Conservation (phyloP, 208 protist species). For the Trypanosoma avium region DNA sequence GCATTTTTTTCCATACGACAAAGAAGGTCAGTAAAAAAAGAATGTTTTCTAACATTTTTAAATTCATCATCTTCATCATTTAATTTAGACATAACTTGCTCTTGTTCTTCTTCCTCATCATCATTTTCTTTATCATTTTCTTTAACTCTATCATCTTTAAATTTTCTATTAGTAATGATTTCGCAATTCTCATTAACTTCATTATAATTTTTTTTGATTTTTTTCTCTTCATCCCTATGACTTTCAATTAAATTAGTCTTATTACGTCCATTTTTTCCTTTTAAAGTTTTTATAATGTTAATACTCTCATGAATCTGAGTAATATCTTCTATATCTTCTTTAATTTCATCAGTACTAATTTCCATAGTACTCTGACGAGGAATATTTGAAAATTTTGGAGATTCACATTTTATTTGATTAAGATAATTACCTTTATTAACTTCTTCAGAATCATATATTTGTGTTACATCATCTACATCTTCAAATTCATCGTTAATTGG, state of each 20-base stretch:
- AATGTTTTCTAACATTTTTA: slow-evolving; percentile 58
- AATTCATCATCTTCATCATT: slow-evolving; percentile 31
- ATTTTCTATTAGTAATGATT: background rate
- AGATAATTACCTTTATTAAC: slow-evolving; percentile 18
- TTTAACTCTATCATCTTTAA: slow-evolving; percentile 9
- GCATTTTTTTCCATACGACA: slow-evolving; percentile 74
- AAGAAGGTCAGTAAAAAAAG: slow-evolving; percentile 79
- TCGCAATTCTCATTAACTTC: background rate
- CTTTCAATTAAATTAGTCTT: background rate
- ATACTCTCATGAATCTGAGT: slow-evolving; percentile 2
- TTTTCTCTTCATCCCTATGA: background rate
- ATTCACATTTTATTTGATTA: background rate
- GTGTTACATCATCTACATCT: slow-evolving; percentile 57
- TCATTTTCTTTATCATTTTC: slow-evolving; percentile 9
- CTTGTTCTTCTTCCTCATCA: slow-evolving; percentile 11
- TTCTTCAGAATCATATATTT: slow-evolving; percentile 73
- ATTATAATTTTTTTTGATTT: background rate
- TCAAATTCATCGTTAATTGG: slow-evolving; percentile 26
- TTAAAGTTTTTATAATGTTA: background rate
- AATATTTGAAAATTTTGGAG: background rate
- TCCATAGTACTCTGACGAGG: background rate
- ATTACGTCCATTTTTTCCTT: background rate
- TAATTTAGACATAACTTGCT: background rate
- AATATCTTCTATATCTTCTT: slow-evolving; percentile 24
- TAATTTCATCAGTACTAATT: background rate